Evolutionary conservation across 2,329 filamentous ascomycete species (phyloP).

Genomic region (Verticillium tricorpus): DNA sequence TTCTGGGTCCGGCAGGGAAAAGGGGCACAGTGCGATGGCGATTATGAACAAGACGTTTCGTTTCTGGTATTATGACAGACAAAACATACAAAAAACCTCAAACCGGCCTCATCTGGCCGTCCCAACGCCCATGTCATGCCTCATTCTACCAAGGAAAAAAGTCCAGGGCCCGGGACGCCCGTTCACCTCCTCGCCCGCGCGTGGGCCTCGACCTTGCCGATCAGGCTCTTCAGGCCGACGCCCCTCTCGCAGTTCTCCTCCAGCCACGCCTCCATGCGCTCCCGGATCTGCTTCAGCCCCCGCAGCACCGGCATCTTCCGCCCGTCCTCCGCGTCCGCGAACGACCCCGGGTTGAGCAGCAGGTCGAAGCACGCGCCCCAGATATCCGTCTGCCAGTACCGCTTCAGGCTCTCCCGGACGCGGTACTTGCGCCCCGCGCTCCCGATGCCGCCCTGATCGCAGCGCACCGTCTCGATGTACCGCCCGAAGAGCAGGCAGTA

Average conservation of each 20-base stretch:
- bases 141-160: not conserved
- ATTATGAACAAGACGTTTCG: not conserved
- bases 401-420: conserved; percentile 78
- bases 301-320: conserved; percentile 65
- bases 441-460: conserved; percentile 50
- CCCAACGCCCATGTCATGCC: not conserved
- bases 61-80: not conserved
- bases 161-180: not conserved
- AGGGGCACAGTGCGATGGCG: not conserved
- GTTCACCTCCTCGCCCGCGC: conserved; percentile 28
- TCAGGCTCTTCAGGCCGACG: conserved; percentile 63
- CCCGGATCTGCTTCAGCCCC: conserved; percentile 64
- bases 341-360: conserved; percentile 73
- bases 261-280: conserved; percentile 81
- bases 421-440: conserved; percentile 65
- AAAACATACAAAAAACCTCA: not conserved
- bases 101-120: too few relatives aligned
- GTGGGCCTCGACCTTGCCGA: conserved; percentile 59
- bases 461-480: conserved; percentile 78
- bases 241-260: conserved; percentile 79
- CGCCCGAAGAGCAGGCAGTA: conserved; percentile 89
- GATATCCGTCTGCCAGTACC: conserved; percentile 95
- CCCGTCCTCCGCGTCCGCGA: conserved; percentile 60
- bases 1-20: not conserved
- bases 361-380: conserved; percentile 82